phyloP scores from a whole-genome alignment of 441 rosid genomes.

The Kokia cookei region DNA sequence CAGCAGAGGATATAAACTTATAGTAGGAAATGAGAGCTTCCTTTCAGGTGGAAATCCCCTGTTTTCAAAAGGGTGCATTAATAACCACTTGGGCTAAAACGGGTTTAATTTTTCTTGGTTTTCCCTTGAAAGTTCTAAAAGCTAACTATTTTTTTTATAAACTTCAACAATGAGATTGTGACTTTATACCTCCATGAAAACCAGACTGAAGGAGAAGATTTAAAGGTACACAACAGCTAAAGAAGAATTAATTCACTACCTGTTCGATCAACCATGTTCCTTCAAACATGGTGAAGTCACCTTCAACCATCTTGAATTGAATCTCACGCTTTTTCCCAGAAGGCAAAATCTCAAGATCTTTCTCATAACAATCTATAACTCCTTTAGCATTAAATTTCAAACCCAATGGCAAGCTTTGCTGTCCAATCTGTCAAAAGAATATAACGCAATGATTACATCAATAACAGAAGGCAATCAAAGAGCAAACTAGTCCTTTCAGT shows the following conservation, averaged over 20 bases:
- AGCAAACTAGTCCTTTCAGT: too few relatives aligned
- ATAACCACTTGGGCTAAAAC: background rate
- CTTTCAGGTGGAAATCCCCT: background rate
- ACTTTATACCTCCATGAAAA: background rate
- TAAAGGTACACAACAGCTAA: background rate
- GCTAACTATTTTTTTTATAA: background rate
- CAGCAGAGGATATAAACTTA: background rate
- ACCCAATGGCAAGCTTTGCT: constrained; percentile 68
- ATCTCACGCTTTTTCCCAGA: constrained; percentile 62
- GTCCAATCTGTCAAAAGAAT: constrained; percentile 53
- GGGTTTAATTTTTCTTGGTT: background rate
- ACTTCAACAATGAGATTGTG: background rate
- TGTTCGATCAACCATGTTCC: constrained; percentile 92
- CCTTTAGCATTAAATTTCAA: constrained; percentile 82
- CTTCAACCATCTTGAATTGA: constrained; percentile 85
- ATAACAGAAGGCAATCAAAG: background rate
- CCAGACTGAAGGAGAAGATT: background rate
- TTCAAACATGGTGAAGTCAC: constrained; percentile 75
- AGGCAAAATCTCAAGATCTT: constrained; percentile 56
- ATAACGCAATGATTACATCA: background rate
- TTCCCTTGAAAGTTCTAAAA: background rate
- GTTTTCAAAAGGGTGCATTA: background rate
- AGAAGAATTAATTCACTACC: constrained; percentile 26
- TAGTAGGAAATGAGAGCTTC: background rate
- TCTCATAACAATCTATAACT: constrained; percentile 80